phyloP scores from a whole-genome alignment of 1,139 yeast genomes.

The Blastobotrys arbuscula region DNA sequence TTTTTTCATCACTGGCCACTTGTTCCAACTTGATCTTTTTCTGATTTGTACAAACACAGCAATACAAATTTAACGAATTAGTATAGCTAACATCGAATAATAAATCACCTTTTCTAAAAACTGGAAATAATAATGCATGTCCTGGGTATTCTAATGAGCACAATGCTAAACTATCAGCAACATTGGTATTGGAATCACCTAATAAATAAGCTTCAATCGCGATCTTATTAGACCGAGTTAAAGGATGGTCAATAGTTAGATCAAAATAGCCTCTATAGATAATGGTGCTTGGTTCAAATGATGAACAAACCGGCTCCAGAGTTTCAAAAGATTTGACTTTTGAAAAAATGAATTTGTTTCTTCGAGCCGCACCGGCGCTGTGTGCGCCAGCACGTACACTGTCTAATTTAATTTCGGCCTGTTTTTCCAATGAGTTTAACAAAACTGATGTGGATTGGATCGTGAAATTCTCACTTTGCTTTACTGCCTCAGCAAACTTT shows the following conservation, averaged over 20 bases:
- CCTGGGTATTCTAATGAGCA: conserved; percentile 35
- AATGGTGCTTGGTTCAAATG: conserved; percentile 22
- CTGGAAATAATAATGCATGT: conserved; percentile 34
- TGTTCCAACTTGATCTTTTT: conserved; percentile 9
- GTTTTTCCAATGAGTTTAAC: conserved; percentile 21
- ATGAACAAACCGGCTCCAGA: conserved; percentile 26
- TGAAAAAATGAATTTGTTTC: conserved; percentile 27
- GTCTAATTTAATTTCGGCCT: conserved; percentile 20
- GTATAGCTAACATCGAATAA: conserved; percentile 12
- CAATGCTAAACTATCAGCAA: conserved; percentile 29
- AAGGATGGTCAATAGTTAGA: conserved; percentile 31
- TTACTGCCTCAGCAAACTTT: conserved; percentile 30
- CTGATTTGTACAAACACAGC: conserved; percentile 2
- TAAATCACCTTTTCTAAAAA: conserved; percentile 33
- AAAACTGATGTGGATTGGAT: conserved; percentile 11
- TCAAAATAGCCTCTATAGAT: conserved; percentile 29
- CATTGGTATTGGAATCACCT: conserved; percentile 14
- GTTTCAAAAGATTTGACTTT: conserved; percentile 30
- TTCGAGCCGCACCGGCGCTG: conserved; percentile 13
- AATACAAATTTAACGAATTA: background rate
- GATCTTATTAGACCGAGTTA: conserved; percentile 16
- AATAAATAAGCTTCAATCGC: conserved; percentile 30
- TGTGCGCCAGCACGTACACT: conserved; percentile 11
- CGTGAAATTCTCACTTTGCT: conserved; percentile 12
- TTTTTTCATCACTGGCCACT: conserved; percentile 4